Evolutionary conservation across 768 basidiomycete genomes (phyloP).

Genomic region (Cystofilobasidium bisporidii): DNA sequence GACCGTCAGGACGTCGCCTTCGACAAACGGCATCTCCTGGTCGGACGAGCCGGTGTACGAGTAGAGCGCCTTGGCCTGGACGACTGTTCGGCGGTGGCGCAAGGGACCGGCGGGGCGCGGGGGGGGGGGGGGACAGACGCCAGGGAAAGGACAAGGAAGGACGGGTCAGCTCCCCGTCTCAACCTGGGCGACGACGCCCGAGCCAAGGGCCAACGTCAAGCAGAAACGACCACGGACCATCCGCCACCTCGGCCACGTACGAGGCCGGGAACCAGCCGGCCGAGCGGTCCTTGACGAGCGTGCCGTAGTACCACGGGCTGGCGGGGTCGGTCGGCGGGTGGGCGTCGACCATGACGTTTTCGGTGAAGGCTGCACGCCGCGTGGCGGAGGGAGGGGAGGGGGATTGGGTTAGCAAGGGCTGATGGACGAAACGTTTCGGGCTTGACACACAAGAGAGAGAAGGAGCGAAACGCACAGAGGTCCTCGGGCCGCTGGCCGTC

Average conservation of each 20-base stretch:
- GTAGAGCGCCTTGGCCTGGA: constrained; percentile 69
- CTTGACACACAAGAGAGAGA: too few species aligned
- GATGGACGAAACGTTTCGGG: too few species aligned
- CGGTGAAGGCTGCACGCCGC: constrained; percentile 65
- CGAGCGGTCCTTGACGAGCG: constrained; percentile 52
- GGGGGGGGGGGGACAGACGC: too few species aligned
- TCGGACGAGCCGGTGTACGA: constrained; percentile 58
- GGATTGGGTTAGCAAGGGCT: too few species aligned
- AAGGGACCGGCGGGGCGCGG: neutral
- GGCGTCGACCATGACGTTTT: constrained; percentile 66
- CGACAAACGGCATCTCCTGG: constrained; percentile 77
- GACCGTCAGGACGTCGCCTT: constrained; percentile 67
- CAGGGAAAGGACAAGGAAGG: neutral
- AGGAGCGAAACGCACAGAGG: constrained; percentile 52
- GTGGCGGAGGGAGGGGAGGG: too few species aligned
- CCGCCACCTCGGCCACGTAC: constrained; percentile 65
- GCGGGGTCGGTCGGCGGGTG: constrained; percentile 71
- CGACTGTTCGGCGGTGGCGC: constrained; percentile 37
- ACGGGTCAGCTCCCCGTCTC: neutral
- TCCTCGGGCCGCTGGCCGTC: constrained; percentile 81
- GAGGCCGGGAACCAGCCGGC: constrained; percentile 83
- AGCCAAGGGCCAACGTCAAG: neutral
- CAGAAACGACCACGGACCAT: constrained; percentile 50
- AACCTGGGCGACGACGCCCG: too few species aligned
- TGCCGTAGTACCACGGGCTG: constrained; percentile 92